Evolutionary conservation across 2,329 filamentous ascomycete genomes (phyloP).

Genomic region (Fusarium sp.): DNA sequence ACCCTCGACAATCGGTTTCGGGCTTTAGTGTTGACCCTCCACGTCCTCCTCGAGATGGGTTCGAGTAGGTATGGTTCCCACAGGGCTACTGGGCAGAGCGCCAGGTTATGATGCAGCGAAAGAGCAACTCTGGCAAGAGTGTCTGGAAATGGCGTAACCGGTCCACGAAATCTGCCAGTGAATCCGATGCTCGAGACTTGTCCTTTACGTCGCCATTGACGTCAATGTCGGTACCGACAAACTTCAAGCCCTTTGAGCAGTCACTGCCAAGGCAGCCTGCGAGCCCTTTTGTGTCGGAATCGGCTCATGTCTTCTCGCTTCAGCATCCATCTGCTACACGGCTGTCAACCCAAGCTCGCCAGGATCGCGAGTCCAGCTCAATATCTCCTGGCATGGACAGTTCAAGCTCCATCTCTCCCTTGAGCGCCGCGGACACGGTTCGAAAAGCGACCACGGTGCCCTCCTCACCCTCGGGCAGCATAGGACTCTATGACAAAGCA

Average conservation of each 20-base stretch:
- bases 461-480: slow-evolving; percentile 2
- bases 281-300: slow-evolving; percentile 62
- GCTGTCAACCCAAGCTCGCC: slow-evolving; percentile 16
- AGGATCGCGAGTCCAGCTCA: slow-evolving; percentile 12
- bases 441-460: not conserved
- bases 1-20: slow-evolving; percentile 8
- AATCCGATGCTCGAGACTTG: slow-evolving; percentile 42
- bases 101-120: slow-evolving; percentile 46
- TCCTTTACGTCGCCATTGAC: slow-evolving; percentile 44
- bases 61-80: slow-evolving; percentile 74
- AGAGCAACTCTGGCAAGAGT: slow-evolving; percentile 50
- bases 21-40: slow-evolving; percentile 62
- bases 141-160: slow-evolving; percentile 58
- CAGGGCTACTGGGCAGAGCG: slow-evolving; percentile 74
- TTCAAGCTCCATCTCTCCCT: slow-evolving; percentile 21
- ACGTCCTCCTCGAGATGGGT: slow-evolving; percentile 64
- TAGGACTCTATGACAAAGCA: slow-evolving; percentile 32
- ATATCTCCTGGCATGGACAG: slow-evolving; percentile 9
- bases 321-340: slow-evolving; percentile 49
- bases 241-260: slow-evolving; percentile 24
- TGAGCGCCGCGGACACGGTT: not conserved
- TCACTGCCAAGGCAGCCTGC: slow-evolving; percentile 32
- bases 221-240: slow-evolving; percentile 30
- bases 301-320: slow-evolving; percentile 61
- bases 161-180: slow-evolving; percentile 53